Base-by-base conservation (phyloP, 2,329 filamentous ascomycete species). In the Monosporascus sp. region DNA sequence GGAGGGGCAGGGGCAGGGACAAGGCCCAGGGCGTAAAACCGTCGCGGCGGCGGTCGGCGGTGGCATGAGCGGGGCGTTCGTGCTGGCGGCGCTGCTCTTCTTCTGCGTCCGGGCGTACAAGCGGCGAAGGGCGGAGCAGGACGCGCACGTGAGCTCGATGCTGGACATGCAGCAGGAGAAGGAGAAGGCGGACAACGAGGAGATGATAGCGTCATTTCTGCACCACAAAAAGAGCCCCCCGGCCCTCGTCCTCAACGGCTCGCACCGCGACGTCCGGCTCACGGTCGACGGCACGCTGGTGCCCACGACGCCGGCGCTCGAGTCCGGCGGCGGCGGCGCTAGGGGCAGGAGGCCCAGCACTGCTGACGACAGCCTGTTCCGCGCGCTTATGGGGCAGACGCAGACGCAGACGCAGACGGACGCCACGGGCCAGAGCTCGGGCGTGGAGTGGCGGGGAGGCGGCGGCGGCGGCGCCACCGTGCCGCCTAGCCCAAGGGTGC, bases 231-330 rank as follows among this genome's bases (percentile, higher is more conserved):
- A 31, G 25, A 49, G 17, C 39, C 15, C 37, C 48, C 11, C 50
- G 39, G 15, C 50, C 15, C 31, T 52, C 38, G n/a, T 46, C 52
- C 6, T 24, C 18, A 41, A 49, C 39, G 18, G 39, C 36, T 34
- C 42, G 7, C 52, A 52, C 27, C 52, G 50, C 1, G 50, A 54
- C 25, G 48, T 55, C n/a, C 52, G 53, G 9, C 39, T 58, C 47
- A 52, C 53, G 6, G 48, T 51, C 25, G 46, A 55, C 25, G 53
- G 45, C 17, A 52, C 53, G 24, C 39, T 61, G 6, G 44, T 61
- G 4, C 62, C 65, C 2, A 60, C 55, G 11, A 65, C 61, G 9
- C 61, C 64, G 1, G 57, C 57, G 3, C 60, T 66, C 38, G 64
- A 65, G 48, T 58, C 58, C 14, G 60, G 63, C 17, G 50, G 49